phyloP scores from a whole-genome alignment of 495 filamentous ascomycete species.

The Daldinia loculata region DNA sequence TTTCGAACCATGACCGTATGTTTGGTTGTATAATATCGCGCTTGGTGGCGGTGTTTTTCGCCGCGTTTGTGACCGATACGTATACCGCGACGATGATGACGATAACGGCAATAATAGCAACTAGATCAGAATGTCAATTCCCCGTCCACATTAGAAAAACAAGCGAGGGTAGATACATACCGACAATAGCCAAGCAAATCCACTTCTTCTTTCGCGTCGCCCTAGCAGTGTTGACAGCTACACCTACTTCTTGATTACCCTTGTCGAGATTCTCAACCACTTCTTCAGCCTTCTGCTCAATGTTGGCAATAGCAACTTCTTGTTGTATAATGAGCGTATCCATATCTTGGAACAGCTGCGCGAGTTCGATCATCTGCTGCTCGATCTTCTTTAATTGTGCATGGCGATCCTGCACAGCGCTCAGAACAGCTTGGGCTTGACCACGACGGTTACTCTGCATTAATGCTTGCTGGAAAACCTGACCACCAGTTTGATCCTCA shows the following conservation, averaged over 20 bases:
- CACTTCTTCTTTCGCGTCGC: constrained; percentile 94
- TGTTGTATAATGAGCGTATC: constrained; percentile 84
- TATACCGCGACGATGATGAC: constrained; percentile 60
- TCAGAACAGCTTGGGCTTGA: constrained; percentile 78
- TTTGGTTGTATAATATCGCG: constrained; percentile 43
- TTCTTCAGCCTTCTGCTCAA: constrained; percentile 83
- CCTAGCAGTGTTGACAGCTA: constrained; percentile 81
- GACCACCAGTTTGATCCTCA: constrained; percentile 70
- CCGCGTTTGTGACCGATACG: constrained; percentile 45
- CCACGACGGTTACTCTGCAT: constrained; percentile 76
- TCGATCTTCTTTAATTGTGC: constrained; percentile 92
- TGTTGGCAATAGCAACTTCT: constrained; percentile 75
- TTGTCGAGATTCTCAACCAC: constrained; percentile 78
- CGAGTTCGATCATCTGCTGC: constrained; percentile 82
- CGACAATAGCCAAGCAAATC: constrained; percentile 84
- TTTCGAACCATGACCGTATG: constrained; percentile 31
- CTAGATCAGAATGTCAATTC: constrained; percentile 46
- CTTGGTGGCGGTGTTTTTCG: constrained; percentile 13
- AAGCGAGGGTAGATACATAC: constrained; percentile 67
- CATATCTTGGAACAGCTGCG: constrained; percentile 84
- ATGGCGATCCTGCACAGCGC: constrained; percentile 83
- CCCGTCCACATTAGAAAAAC: too few species aligned
- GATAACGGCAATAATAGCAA: constrained; percentile 61
- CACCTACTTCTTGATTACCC: constrained; percentile 79
- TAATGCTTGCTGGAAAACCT: constrained; percentile 84